Base-by-base conservation (phyloP, 2,329 filamentous ascomycete genomes). In the Herpotrichia juniperi region DNA sequence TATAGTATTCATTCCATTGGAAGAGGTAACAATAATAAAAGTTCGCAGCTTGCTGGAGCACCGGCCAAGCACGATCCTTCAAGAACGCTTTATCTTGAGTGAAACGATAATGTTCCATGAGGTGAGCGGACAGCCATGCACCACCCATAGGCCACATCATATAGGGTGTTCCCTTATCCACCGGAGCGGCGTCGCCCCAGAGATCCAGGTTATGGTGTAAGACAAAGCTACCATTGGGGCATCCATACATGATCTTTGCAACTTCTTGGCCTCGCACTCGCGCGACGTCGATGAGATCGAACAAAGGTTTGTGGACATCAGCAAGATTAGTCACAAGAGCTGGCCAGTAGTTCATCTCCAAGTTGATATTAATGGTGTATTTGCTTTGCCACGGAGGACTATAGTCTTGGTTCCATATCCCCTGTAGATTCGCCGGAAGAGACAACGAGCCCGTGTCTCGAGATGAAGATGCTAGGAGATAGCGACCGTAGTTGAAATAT, bases 341-440 rank as follows among this genome's bases (percentile, higher is more conserved):
- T 3, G 54, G 72, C 79, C 79, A 82, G 58, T 82, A 83, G 55
- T 82, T 82, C 80, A 83, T 83, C 59, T 83, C 74, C 0, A 75
- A 66, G 35, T 82, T 83, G 61, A 82, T 79, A 54, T 82, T 81
- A 57, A 81, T 78, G 0, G 79, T 82, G 50, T 76, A 80, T 53
- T 79, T 81, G 21, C 71, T 74, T 3, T 78, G 78, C 79, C 79
- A 81, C 0, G 76, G 65, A 5, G 75, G 76, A 9, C 69, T 58
- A 48, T 77, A 78, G 4, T 69, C 67, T 0, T 71, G 63, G 43
- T 78, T 79, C 77, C 76, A 79, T 28, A 80, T 71, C 0, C 76
- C 77, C 56, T 81, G 77, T 0, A 79, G 69, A 35, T 73, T 79
- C 1, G 77, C 74, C 4, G 78, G 77, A 4, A 79, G 62, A 11